Evolutionary conservation across 1,284 basidiomycete genomes (phyloP).

Genomic region (Apiotrichum montevideense): DNA sequence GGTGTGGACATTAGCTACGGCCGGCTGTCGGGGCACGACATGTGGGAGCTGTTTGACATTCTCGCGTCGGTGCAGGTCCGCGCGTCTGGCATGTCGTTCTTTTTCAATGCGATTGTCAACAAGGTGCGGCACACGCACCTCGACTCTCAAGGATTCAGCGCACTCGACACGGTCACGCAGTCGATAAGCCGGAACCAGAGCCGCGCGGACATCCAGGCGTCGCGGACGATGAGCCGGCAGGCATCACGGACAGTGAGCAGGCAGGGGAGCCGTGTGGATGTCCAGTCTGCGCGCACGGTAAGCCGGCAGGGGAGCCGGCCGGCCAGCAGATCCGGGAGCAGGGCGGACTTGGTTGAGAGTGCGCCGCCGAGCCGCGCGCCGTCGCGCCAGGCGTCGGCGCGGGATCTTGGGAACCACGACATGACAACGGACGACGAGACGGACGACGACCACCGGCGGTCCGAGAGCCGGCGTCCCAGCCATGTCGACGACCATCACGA

Average conservation of each 20-base stretch:
- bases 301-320: not conserved
- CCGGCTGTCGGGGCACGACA: conserved; percentile 36
- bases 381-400: conserved; percentile 25
- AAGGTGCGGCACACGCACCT: conserved; percentile 40
- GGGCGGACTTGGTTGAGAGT: not conserved
- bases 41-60: conserved; percentile 33
- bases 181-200: not conserved
- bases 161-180: not conserved
- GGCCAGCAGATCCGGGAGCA: too few relatives aligned
- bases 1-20: conserved; percentile 41
- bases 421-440: not conserved
- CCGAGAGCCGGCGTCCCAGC: not conserved
- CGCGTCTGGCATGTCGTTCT: conserved; percentile 41
- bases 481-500: not conserved
- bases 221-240: not conserved
- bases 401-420: not conserved
- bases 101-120: conserved; percentile 44
- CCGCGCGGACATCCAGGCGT: not conserved
- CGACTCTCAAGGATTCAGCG: conserved; percentile 37
- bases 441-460: not conserved
- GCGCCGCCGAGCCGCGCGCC: conserved; percentile 13
- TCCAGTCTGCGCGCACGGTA: not conserved
- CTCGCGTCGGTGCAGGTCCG: conserved; percentile 39
- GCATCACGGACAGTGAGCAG: too few relatives aligned
- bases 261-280: too few relatives aligned